These are phyloP conservation scores for Colletotrichum australisinense DNA, from an alignment of 2,329 filamentous ascomycete genomes.

Conservation along the genomic window DNA sequence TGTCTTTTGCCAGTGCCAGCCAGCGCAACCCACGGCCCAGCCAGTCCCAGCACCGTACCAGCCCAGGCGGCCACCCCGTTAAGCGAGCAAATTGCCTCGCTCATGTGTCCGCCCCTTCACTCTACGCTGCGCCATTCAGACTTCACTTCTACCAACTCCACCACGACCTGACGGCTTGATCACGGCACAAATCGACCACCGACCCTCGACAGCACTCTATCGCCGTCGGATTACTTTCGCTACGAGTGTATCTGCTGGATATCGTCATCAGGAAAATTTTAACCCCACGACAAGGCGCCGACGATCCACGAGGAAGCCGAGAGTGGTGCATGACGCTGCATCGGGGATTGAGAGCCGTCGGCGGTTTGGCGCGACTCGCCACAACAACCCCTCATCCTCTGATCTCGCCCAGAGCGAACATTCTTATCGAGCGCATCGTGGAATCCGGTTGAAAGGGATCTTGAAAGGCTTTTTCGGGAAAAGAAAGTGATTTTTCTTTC, in stretches of 20 bases:
- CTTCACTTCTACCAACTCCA: slow-evolving; percentile 37
- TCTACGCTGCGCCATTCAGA: slow-evolving; percentile 36
- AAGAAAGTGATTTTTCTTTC: slow-evolving; percentile 12
- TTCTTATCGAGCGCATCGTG: slow-evolving; percentile 39
- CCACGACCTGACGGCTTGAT: slow-evolving; percentile 33
- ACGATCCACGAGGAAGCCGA: slow-evolving; percentile 25
- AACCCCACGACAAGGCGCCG: slow-evolving; percentile 3
- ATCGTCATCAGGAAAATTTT: slow-evolving; percentile 13
- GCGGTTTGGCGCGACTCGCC: slow-evolving; percentile 52
- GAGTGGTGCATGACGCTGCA: slow-evolving; percentile 48
- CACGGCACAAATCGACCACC: slow-evolving; percentile 32
- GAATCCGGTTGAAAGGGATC: slow-evolving; percentile 16
- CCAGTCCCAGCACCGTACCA: slow-evolving; percentile 13
- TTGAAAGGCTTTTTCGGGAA: slow-evolving; percentile 21
- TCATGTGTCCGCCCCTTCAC: slow-evolving; percentile 36
- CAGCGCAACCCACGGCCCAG: slow-evolving; percentile 24
- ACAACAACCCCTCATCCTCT: slow-evolving; percentile 41
- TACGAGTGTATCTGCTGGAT: slow-evolving; percentile 22
- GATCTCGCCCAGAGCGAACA: slow-evolving; percentile 31
- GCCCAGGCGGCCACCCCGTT: slow-evolving; percentile 33
- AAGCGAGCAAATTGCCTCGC: slow-evolving; percentile 37
- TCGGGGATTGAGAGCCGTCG: slow-evolving; percentile 49
- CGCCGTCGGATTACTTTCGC: slow-evolving; percentile 30
- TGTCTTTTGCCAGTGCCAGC: slow-evolving; percentile 29
- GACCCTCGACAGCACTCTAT: slow-evolving; percentile 25